A percentile compares a stretch with the other conserved stretches of the same genome.
Evolutionary conservation across 176 grass and related monocot genomes (phyloP).

Genomic region (Neostapfia colusana): DNA sequence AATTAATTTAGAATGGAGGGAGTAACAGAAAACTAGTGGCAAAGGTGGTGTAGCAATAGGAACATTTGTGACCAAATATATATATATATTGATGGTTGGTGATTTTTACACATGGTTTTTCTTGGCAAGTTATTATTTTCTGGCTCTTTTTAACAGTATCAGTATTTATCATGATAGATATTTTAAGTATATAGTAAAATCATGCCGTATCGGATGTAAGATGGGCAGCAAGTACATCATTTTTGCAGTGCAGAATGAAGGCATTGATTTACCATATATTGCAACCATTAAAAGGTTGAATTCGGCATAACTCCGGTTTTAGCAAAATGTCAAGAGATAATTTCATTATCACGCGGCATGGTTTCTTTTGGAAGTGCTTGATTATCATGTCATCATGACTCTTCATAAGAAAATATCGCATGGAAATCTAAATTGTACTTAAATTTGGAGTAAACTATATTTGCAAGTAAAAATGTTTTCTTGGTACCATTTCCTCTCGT

Average conservation of each 20-base stretch:
- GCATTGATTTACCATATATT: background rate
- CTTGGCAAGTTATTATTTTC: background rate
- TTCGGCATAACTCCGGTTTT: background rate
- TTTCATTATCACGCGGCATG: background rate
- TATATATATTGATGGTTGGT: background rate
- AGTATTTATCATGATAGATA: background rate
- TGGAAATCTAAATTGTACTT: background rate
- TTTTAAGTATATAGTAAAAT: background rate
- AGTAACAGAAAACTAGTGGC: constrained; percentile 6
- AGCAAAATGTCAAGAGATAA: background rate
- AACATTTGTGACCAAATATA: background rate
- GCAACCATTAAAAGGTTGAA: background rate
- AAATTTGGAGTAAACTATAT: background rate
- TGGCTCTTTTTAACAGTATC: background rate
- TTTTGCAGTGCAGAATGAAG: background rate
- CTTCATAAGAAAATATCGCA: background rate
- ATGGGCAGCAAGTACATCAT: background rate
- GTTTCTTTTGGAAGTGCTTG: background rate
- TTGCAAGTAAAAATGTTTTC: background rate
- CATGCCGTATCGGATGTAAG: background rate
- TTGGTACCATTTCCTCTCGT: background rate
- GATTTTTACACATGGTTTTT: background rate
- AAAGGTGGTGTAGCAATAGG: background rate
- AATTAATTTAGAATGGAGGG: too few species aligned
- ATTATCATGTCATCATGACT: background rate